Percentiles rank a stretch among this genome's conserved stretches.
These are phyloP conservation scores for Taphrina flavorubra DNA, from an alignment of 1,139 yeast genomes.

Conservation along the genomic window DNA sequence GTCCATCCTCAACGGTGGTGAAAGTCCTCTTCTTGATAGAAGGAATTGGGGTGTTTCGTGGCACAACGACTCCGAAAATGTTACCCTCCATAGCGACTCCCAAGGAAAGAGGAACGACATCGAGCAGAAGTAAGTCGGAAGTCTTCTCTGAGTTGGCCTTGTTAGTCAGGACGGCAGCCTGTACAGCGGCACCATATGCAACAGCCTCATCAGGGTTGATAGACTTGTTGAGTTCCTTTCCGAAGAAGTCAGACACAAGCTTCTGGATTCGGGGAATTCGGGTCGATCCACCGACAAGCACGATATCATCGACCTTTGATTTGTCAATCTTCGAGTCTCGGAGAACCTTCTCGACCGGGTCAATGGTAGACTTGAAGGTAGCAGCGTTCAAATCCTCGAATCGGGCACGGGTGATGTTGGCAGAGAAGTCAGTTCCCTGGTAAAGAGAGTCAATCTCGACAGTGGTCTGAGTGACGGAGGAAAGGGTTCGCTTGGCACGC, in stretches of 20 bases:
- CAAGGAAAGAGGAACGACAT: slow-evolving; percentile 97
- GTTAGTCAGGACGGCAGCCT: slow-evolving; percentile 98
- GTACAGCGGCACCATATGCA: slow-evolving; percentile 99
- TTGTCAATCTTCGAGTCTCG: slow-evolving; percentile 81
- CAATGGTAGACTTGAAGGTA: slow-evolving; percentile 81
- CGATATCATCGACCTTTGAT: slow-evolving; percentile 81
- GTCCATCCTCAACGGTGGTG: slow-evolving; percentile 99
- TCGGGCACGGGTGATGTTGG: slow-evolving; percentile 87
- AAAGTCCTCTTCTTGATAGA: slow-evolving; percentile 99
- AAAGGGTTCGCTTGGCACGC: slow-evolving; percentile 88
- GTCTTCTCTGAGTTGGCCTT: slow-evolving; percentile 97
- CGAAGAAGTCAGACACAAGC: slow-evolving; percentile 83
- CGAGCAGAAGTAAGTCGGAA: slow-evolving; percentile 94
- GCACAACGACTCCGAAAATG: slow-evolving; percentile 98
- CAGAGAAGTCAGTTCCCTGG: slow-evolving; percentile 81
- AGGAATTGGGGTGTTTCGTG: slow-evolving; percentile 99
- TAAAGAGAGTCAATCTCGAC: slow-evolving; percentile 82
- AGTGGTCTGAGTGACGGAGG: slow-evolving; percentile 84
- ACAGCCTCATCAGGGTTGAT: slow-evolving; percentile 96
- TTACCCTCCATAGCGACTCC: slow-evolving; percentile 99
- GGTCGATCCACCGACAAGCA: slow-evolving; percentile 90
- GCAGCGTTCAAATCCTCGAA: slow-evolving; percentile 86
- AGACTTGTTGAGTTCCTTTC: slow-evolving; percentile 87
- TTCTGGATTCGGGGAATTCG: slow-evolving; percentile 94
- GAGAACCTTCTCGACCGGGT: slow-evolving; percentile 85